A percentile compares a stretch with the other conserved stretches of the same genome.
Conservation (phyloP, 2,329 filamentous ascomycete species). For the Sphaerulina populicola region DNA sequence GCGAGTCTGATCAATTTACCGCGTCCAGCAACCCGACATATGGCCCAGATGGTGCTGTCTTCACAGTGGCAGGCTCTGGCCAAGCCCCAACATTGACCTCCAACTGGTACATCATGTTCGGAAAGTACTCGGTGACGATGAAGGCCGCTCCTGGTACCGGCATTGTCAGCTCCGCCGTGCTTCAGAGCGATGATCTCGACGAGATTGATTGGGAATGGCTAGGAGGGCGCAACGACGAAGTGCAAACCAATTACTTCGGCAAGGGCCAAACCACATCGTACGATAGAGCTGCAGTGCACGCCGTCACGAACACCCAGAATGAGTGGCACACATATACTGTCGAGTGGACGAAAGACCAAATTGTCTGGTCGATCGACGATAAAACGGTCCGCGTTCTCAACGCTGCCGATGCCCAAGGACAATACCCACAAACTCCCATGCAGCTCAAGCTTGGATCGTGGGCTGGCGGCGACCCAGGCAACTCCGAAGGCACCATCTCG, state of each 20-base stretch:
- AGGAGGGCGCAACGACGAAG: slow-evolving; percentile 63
- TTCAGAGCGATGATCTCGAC: slow-evolving; percentile 85
- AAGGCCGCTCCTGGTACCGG: slow-evolving; percentile 80
- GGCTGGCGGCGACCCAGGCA: slow-evolving; percentile 79
- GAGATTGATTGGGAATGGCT: slow-evolving; percentile 98
- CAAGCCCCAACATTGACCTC: slow-evolving; percentile 81
- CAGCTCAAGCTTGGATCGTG: slow-evolving; percentile 85
- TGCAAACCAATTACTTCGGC: slow-evolving; percentile 97
- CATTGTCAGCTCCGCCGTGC: slow-evolving; percentile 84
- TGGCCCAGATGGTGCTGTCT: slow-evolving; percentile 64
- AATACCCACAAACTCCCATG: slow-evolving; percentile 95
- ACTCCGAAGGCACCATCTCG: slow-evolving; percentile 70
- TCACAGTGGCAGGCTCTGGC: slow-evolving; percentile 68
- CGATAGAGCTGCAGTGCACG: slow-evolving; percentile 77
- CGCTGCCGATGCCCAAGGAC: slow-evolving; percentile 58
- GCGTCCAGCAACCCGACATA: slow-evolving; percentile 59
- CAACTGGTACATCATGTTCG: slow-evolving; percentile 99
- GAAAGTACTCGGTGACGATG: slow-evolving; percentile 74
- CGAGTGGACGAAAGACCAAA: slow-evolving; percentile 80
- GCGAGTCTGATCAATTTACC: slow-evolving; percentile 69
- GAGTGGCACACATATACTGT: slow-evolving; percentile 78
- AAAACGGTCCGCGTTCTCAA: slow-evolving; percentile 67
- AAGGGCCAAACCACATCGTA: slow-evolving; percentile 81
- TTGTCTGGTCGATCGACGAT: slow-evolving; percentile 80
- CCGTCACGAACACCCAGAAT: slow-evolving; percentile 58